Percentiles rank a stretch among this genome's conserved stretches.
These are phyloP conservation scores for Phoenix dactylifera DNA, from an alignment of 176 grass and related monocot species.

Conservation along the genomic window DNA sequence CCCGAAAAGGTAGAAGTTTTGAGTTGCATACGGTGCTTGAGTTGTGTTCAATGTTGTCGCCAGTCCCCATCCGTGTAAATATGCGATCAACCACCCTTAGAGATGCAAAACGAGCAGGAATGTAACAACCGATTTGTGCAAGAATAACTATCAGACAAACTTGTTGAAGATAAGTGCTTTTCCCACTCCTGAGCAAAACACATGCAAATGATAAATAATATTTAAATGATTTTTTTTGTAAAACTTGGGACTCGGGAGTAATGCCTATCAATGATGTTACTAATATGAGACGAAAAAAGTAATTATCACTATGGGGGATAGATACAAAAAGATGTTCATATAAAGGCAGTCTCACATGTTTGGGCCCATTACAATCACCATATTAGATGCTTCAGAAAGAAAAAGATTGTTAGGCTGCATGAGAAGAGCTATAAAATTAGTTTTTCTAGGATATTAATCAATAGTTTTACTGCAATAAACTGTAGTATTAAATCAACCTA, in stretches of 20 bases:
- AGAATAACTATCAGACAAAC: slow-evolving; percentile 91
- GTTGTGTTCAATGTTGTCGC: slow-evolving; percentile 82
- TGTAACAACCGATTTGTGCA: slow-evolving; percentile 89
- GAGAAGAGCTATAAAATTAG: not conserved
- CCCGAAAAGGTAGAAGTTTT: not conserved
- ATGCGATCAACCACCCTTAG: slow-evolving; percentile 70
- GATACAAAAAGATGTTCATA: no score
- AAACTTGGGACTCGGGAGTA: not conserved
- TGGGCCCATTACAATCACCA: slow-evolving; percentile 92
- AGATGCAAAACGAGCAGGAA: slow-evolving; percentile 94
- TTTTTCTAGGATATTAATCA: no score
- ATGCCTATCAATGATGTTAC: slow-evolving; percentile 3
- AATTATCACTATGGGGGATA: no score
- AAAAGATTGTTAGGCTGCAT: slow-evolving; percentile 86
- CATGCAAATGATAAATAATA: no score
- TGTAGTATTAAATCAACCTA: no score
- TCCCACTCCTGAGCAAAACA: slow-evolving; percentile 75
- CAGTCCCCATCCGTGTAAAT: slow-evolving; percentile 85
- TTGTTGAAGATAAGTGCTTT: slow-evolving; percentile 99
- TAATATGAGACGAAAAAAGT: not conserved
- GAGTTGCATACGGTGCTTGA: slow-evolving; percentile 64
- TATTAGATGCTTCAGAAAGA: slow-evolving; percentile 96
- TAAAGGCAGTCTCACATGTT: slow-evolving; percentile 56
- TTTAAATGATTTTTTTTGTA: not conserved
- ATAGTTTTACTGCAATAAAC: no score